Base-by-base conservation (phyloP, 805 yeast genomes). In the Pichia californica region DNA sequence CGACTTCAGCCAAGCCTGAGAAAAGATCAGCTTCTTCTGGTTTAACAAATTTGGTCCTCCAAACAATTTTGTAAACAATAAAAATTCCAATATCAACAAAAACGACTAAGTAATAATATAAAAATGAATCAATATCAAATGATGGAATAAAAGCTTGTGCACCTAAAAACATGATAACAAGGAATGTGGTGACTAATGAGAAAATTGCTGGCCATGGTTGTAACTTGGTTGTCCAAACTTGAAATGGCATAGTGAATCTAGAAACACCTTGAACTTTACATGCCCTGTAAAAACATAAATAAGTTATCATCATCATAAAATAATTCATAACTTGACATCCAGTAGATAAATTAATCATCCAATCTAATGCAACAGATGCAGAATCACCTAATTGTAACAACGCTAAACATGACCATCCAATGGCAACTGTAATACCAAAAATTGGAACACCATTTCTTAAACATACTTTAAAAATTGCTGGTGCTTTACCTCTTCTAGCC, bases 401-500 rank as follows among this genome's bases (percentile, higher is more conserved):
- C 1, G 62, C 45, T 26, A 60, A 46, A 44, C 57, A 55, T n/a
- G 63, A 46, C 45, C 55, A 60, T 5, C 45, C 44, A 5, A 47
- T 36, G 3, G 70, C 65, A 59, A 70, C 54, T 9, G 55, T 45
- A 19, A 71, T 52, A 14, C 65, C 60, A 23, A 64, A 64, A 52
- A 70, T 55, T n/a, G 74, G 75, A 14, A 59, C 62, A 45, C 95
- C 95, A 35, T 72, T 69, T 36, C 68, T 70, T 51, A 78, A 73
- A 54, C 91, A 82, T 48, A 64, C 68, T 10, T 76, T 64, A 52
- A 87, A 83, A 36, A 83, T 51, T 31, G 66, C 66, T 9, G 95
- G 95, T 1, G 91, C 91, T 48, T 76, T 74, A 0, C 91, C 88
- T 52, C 75, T 77, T 25, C 74, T 62, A 0, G 93, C 83, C 60